Evolutionary conservation across 192 early-diverging fungal genomes (phyloP), one percentile per base, ranked within the genome.

Genomic region (Coemansia nantahalensis): DNA sequence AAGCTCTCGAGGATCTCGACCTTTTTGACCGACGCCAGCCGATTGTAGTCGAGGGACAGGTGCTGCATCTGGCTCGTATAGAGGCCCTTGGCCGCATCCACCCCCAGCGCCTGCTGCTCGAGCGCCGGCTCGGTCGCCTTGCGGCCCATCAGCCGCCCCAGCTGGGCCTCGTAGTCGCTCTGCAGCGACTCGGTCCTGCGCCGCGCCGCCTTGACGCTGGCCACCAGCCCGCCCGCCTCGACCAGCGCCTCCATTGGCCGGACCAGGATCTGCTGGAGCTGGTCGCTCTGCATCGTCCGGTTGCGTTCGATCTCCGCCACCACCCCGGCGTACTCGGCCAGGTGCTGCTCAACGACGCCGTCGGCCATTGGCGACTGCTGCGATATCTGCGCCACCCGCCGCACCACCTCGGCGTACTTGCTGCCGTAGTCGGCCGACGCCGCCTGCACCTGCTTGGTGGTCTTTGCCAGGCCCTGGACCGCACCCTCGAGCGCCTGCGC

Each of bases 41-140:
- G 79, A 54, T 90, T 90, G 24, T 91, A 52, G 41, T 86, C 89
- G 19, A 85, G 54, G 16, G 83, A 80, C 47, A 89, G 83, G 28
- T 81, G 79, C 47, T 77, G 73, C 60, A 62, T 83, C 80, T 56
- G 79, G 62, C 31, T 58, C n/a, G 65, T 84, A 81, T 59, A 91
- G 72, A 39, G 71, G 60, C 49, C 73, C 81, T 62, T 82, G 7
- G 83, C 77, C 22, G 79, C 70, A 8, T 81, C 79, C 14, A 90
- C 80, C 61, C 82, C 82, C 28, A 60, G 68, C 18, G 59, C 59
- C 35, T 43, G 49, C 42, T 59, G 53, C 45, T 78, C 67, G 26
- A 73, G 45, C 31, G 45, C 24, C 50, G 61, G 59, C 35, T 71
- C 61, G 7, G 44, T 39, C 0, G 51, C 47, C 41, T 66, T 63